Evolutionary conservation across 306 rosid species (phyloP).

Genomic region (Acacia confusa): DNA sequence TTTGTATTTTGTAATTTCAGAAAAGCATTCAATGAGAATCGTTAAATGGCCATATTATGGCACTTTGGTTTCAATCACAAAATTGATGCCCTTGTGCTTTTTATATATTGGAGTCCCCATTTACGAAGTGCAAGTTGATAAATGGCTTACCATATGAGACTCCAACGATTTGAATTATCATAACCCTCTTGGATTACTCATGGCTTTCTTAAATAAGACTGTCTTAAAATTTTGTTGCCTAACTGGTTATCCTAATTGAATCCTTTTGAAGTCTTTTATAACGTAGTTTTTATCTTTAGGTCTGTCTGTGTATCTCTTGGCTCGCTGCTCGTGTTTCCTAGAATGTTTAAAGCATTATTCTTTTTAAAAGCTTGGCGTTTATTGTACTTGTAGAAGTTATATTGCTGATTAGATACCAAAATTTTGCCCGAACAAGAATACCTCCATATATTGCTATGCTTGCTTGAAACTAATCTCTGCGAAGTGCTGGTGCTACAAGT

Average conservation of each 20-base stretch:
- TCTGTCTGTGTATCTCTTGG: neutral
- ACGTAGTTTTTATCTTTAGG: neutral
- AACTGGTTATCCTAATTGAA: neutral
- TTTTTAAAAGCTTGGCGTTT: neutral
- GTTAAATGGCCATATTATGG: neutral
- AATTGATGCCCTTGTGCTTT: conserved; percentile 1
- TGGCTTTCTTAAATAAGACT: neutral
- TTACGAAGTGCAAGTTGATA: neutral
- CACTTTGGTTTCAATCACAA: neutral
- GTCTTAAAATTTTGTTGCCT: neutral
- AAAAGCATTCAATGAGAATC: conserved; percentile 24
- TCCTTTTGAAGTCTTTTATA: neutral
- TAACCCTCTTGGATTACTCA: neutral
- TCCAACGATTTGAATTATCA: neutral
- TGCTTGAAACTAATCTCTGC: conserved; percentile 10
- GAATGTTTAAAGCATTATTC: neutral
- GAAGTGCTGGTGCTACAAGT: neutral
- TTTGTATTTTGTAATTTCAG: conserved; percentile 30
- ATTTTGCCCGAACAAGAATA: neutral
- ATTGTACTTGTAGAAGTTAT: neutral
- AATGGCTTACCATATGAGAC: neutral
- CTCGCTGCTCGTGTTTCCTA: neutral
- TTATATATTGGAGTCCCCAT: neutral
- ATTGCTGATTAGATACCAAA: neutral
- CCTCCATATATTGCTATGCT: neutral